Conservation (phyloP, 768 basidiomycete species). For the Termitomyces sp. region DNA sequence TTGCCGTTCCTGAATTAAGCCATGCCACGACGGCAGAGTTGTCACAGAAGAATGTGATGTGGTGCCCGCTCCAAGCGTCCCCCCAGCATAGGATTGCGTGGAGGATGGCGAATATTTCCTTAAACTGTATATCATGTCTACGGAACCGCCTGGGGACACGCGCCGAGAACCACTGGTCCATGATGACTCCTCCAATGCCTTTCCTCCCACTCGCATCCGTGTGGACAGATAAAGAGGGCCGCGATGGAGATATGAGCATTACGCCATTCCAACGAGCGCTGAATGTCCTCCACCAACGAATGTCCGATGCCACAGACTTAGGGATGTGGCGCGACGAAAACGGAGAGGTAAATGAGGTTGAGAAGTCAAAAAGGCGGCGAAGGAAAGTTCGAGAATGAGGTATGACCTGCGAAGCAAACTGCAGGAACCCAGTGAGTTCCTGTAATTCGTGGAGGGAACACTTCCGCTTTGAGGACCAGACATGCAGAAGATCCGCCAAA, state of each 20-base stretch:
- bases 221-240: not conserved
- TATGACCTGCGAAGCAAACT: constrained; percentile 30
- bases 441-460: not conserved
- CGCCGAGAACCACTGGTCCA: not conserved
- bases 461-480: not conserved
- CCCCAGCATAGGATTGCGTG: constrained; percentile 5
- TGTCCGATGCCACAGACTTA: constrained; percentile 13
- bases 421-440: no score
- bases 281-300: constrained; percentile 29
- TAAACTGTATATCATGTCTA: no score
- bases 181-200: constrained; percentile 21
- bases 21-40: no score
- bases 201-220: not conserved
- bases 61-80: not conserved
- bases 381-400: constrained; percentile 24
- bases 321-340: constrained; percentile 21
- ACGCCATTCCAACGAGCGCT: constrained; percentile 25
- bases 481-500: no score
- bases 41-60: no score
- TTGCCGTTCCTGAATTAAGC: no score
- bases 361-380: constrained; percentile 24
- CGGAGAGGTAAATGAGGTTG: constrained; percentile 18
- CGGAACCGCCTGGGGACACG: not conserved
- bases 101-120: not conserved
- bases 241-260: constrained; percentile 9